Conservation (phyloP, 441 rosid species). For the Biscutella auriculata region DNA sequence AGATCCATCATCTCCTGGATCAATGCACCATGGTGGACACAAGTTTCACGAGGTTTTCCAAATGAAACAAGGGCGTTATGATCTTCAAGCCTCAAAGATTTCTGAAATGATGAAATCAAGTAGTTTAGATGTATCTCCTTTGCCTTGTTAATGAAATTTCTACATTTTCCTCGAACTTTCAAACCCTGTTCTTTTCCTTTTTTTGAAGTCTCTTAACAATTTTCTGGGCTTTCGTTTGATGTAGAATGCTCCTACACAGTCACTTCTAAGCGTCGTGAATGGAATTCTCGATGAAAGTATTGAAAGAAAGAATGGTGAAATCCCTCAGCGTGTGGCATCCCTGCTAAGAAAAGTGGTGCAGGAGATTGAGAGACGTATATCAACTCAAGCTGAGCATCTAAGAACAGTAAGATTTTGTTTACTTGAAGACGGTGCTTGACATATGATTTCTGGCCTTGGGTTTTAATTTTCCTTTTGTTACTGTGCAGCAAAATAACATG, state of each 20-base stretch:
- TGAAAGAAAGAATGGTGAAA: conserved; percentile 63
- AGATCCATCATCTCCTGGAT: conserved; percentile 41
- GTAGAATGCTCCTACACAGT: conserved; percentile 91
- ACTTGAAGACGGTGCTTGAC: not conserved
- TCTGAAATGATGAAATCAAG: conserved; percentile 77
- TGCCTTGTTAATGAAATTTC: not conserved
- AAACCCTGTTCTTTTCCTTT: not conserved
- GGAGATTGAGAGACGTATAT: conserved; percentile 87
- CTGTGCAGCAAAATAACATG: conserved; percentile 60
- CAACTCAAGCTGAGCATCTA: conserved; percentile 88
- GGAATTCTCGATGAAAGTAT: conserved; percentile 81
- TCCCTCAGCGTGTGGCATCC: conserved; percentile 82
- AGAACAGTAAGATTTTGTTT: conserved; percentile 46
- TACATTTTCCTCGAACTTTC: not conserved
- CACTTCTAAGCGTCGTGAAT: conserved; percentile 71
- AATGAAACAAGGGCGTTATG: conserved; percentile 63
- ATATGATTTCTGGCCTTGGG: not conserved
- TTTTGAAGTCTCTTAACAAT: not conserved
- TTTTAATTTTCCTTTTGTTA: not conserved
- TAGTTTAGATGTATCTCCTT: conserved; percentile 54
- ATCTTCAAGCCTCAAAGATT: conserved; percentile 65
- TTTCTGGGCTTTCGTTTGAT: conserved; percentile 1
- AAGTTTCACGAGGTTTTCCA: conserved; percentile 76
- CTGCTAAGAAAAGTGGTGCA: conserved; percentile 71
- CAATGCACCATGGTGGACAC: conserved; percentile 47